Evolutionary conservation across 352 stramenopile genomes (phyloP), one percentile per base, ranked within the genome.

Genomic region (Phytophthora palmivora): DNA sequence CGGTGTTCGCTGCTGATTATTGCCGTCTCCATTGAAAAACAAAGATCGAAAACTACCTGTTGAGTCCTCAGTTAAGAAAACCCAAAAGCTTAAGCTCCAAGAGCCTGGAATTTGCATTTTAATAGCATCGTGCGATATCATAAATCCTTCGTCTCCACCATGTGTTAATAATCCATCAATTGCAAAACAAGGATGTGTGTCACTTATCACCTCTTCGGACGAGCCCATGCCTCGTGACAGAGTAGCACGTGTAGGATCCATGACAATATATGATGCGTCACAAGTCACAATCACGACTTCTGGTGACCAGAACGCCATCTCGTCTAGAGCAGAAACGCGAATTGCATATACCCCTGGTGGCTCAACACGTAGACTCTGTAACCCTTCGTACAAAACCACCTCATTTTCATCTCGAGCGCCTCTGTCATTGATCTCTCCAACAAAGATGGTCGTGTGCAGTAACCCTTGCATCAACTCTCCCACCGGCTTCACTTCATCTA

Each of bases 11-110:
- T 89, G 78, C 34, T 91, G 61, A 3, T 67, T 47, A 2, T 68
- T 43, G 33, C 86, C 86, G 39, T 91, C 59, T 21, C 88, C 89
- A 54, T 96, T 89, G 66, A 94, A 97, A 34, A 96, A 84, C 6
- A 97, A 58, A 9, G 84, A 83, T 12, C 87, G 74, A 46, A 91
- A 87, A 19, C 28, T 59, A 0, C 79, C 86, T 0, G 80, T 94
- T 9, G 82, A 50, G 22, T 87, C 58, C 49, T 90, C 63, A 0
- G 60, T 73, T 11, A 79, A 75, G 18, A 91, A 87, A 12, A 87
- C 15, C 85, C 85, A 94, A 30, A 91, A 83, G 36, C 72, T 84
- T 16, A 94, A 47, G 43, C 72, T 86, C 85, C 85, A 94, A 0
- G 82, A 83, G 1, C 77, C 77, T 16, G 33, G 6, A 3, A 9